phyloP scores from a whole-genome alignment of 805 yeast species.

The Saturnispora halmiae region DNA sequence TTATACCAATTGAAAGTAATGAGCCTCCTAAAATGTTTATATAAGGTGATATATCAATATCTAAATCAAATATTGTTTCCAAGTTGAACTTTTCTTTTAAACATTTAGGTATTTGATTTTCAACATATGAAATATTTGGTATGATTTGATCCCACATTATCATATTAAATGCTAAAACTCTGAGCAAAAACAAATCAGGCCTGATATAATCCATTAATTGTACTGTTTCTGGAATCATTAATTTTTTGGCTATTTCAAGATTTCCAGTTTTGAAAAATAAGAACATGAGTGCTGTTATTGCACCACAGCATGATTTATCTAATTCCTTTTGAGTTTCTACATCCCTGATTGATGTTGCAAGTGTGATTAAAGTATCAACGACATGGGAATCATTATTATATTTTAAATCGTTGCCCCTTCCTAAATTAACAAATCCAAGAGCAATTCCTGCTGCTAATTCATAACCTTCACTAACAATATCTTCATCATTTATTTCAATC shows the following conservation, averaged over 20 bases:
- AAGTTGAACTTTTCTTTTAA: constrained; percentile 28
- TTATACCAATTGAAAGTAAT: constrained; percentile 64
- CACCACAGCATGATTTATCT: constrained; percentile 65
- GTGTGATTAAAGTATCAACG: constrained; percentile 47
- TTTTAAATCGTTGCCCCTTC: constrained; percentile 55
- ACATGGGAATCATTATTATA: constrained; percentile 48
- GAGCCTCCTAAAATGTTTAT: constrained; percentile 66
- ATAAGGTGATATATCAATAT: constrained; percentile 54
- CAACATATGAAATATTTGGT: constrained; percentile 45
- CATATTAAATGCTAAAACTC: constrained; percentile 55
- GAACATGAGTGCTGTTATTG: constrained; percentile 65
- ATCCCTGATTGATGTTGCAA: constrained; percentile 55
- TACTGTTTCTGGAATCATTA: constrained; percentile 50
- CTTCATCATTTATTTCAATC: constrained; percentile 45
- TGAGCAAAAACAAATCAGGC: constrained; percentile 65
- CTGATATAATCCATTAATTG: constrained; percentile 60
- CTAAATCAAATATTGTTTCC: constrained; percentile 29
- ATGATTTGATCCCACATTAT: constrained; percentile 66
- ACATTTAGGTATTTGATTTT: constrained; percentile 43
- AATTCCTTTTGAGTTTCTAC: constrained; percentile 47
- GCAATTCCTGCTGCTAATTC: constrained; percentile 83
- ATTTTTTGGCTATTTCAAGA: constrained; percentile 46
- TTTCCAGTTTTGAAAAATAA: constrained; percentile 65
- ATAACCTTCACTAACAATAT: constrained; percentile 65
- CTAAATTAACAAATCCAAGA: constrained; percentile 75